Percentiles rank a stretch among this genome's conserved stretches.
Evolutionary conservation across 176 grass and related monocot species (phyloP).

Genomic region (Cenchrus purpureus): DNA sequence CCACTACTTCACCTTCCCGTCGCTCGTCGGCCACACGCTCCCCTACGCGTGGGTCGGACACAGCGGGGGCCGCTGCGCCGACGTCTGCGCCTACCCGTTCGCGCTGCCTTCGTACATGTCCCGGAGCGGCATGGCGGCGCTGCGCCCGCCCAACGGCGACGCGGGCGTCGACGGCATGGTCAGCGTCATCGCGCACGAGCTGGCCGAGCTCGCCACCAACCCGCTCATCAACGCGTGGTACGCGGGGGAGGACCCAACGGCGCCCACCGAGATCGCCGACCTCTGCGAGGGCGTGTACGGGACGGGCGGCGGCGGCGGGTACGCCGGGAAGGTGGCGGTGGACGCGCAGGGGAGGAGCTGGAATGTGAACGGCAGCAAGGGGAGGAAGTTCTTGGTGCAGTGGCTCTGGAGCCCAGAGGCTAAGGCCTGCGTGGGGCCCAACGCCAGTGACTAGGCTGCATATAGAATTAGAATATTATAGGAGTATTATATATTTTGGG

Average conservation of each 20-base stretch:
- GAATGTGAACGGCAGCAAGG: constrained; percentile 62
- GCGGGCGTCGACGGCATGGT: constrained; percentile 71
- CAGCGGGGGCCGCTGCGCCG: constrained; percentile 60
- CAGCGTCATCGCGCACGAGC: constrained; percentile 77
- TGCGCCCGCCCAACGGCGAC: constrained; percentile 64
- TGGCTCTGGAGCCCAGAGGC: constrained; percentile 69
- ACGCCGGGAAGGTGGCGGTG: constrained; percentile 61
- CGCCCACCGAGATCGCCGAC: constrained; percentile 78
- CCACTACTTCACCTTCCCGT: constrained; percentile 87
- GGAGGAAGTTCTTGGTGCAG: constrained; percentile 71
- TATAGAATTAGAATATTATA: neutral
- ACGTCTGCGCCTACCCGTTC: constrained; percentile 77
- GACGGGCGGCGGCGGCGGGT: constrained; percentile 66
- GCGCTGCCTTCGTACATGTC: constrained; percentile 52
- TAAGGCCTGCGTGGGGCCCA: constrained; percentile 34
- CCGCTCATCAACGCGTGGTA: constrained; percentile 78
- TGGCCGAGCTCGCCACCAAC: constrained; percentile 74
- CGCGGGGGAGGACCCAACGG: constrained; percentile 64
- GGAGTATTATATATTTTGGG: neutral
- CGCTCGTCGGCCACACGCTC: constrained; percentile 71
- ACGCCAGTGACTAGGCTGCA: constrained; percentile 28
- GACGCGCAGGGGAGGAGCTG: constrained; percentile 52
- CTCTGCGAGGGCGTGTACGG: constrained; percentile 81
- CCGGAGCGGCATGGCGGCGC: constrained; percentile 40
- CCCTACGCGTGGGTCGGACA: constrained; percentile 80